phyloP scores from a whole-genome alignment of 306 rosid species.

The Dalbergia cochinchinensis region DNA sequence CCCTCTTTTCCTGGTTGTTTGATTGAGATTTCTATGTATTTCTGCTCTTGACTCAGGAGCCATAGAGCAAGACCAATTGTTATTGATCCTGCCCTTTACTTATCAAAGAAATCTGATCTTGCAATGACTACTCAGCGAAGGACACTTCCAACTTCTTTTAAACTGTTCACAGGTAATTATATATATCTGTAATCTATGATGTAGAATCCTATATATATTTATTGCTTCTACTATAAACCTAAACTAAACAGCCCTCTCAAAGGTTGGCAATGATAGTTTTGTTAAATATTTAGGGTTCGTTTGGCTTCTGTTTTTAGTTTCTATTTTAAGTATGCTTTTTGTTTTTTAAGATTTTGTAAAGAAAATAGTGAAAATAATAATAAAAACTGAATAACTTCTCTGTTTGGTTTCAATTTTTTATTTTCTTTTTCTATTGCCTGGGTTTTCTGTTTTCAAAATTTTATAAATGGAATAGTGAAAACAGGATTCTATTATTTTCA shows the following conservation, averaged over 20 bases:
- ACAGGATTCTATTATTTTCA: no score
- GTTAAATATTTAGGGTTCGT: background rate
- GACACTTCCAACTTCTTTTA: conserved; percentile 75
- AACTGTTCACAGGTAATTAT: conserved; percentile 79
- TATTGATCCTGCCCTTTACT: conserved; percentile 63
- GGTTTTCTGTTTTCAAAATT: no score
- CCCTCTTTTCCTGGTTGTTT: background rate
- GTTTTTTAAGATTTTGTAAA: no score
- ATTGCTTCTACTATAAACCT: conserved; percentile 3
- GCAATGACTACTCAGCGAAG: conserved; percentile 85
- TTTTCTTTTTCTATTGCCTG: no score
- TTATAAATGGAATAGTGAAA: no score
- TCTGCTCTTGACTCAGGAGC: conserved; percentile 60
- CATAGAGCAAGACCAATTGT: conserved; percentile 94
- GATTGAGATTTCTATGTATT: conserved; percentile 32
- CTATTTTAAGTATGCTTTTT: no score
- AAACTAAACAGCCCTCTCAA: background rate
- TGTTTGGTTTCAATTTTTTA: no score
- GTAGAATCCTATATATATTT: background rate
- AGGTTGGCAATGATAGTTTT: conserved; percentile 5
- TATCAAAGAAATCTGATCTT: conserved; percentile 77
- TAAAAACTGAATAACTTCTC: no score
- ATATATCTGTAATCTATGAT: background rate
- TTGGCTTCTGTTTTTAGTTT: background rate
- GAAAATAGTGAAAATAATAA: no score